Conservation (phyloP, 73 alveolate species). For the Paramecium octaurelia region DNA sequence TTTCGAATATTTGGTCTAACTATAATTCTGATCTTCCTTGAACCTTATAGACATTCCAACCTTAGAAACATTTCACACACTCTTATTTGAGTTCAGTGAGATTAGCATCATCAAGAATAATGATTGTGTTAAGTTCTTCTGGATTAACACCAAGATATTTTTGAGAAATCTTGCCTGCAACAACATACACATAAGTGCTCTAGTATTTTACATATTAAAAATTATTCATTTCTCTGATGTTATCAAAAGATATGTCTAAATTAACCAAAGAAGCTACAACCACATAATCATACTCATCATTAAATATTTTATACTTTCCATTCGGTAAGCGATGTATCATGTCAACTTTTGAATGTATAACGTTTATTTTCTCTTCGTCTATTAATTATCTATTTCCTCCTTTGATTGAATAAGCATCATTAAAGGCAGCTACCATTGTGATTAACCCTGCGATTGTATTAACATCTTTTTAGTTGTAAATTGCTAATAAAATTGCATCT, state of each 20-base stretch:
- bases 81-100: neutral
- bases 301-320: neutral
- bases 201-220: neutral
- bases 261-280: neutral
- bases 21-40: neutral
- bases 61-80: neutral
- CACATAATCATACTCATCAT: neutral
- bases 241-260: neutral
- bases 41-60: neutral
- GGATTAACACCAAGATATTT: neutral
- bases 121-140: neutral
- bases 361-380: neutral
- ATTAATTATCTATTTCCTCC: slow-evolving; percentile 2
- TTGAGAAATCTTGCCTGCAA: neutral
- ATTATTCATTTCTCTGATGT: too few species aligned
- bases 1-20: neutral
- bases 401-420: neutral
- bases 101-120: neutral
- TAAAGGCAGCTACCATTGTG: neutral
- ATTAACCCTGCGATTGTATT: slow-evolving; percentile 10
- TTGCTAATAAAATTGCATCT: neutral
- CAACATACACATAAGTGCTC: neutral
- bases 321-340: neutral
- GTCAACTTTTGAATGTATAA: neutral
- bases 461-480: neutral